Conservation (phyloP, 2,329 filamentous ascomycete genomes). For the Colletotrichum paranaense region DNA sequence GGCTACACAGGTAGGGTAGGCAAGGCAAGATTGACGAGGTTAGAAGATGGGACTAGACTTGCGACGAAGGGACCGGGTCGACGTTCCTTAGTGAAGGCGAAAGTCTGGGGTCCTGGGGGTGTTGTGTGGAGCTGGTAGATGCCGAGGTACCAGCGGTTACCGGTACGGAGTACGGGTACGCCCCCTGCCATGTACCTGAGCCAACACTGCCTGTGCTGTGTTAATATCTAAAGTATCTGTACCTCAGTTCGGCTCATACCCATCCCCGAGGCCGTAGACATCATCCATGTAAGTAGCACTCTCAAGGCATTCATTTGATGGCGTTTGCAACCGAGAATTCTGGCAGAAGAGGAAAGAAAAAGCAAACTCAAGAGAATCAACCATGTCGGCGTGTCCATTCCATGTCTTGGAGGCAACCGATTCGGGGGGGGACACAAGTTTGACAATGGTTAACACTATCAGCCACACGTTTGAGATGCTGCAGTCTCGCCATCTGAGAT, state of each 20-base stretch:
- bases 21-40: background rate
- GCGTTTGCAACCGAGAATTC: background rate
- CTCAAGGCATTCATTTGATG: background rate
- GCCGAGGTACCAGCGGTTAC: conserved; percentile 30
- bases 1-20: background rate
- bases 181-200: too few species aligned
- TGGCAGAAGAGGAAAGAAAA: background rate
- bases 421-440: background rate
- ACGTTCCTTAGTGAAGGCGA: too few species aligned
- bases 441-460: background rate
- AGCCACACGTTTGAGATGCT: conserved; percentile 5
- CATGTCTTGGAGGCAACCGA: background rate
- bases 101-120: conserved; percentile 10
- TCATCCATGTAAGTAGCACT: background rate
- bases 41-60: background rate
- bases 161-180: background rate
- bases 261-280: too few species aligned
- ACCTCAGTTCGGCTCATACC: background rate
- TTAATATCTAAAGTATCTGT: too few species aligned
- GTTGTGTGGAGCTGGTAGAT: conserved; percentile 16
- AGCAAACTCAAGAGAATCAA: background rate
- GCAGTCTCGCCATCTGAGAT: background rate
- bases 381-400: background rate
- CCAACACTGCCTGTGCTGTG: too few species aligned
- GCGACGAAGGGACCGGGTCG: background rate